These are phyloP conservation scores for Monosporascus ibericus DNA, from an alignment of 2,329 filamentous ascomycete species.

Conservation along the genomic window DNA sequence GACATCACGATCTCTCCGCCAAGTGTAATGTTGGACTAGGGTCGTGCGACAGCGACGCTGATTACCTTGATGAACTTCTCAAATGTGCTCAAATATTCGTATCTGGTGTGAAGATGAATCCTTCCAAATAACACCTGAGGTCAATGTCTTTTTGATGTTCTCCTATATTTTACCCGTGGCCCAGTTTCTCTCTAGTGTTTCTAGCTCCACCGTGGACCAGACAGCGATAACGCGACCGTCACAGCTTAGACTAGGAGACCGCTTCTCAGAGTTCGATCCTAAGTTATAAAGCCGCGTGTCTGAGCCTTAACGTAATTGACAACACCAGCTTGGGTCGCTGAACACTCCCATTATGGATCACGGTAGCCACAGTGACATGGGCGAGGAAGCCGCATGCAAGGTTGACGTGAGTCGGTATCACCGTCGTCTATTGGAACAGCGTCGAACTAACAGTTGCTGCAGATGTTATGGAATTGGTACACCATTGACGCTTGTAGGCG, in stretches of 20 bases:
- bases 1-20: no score
- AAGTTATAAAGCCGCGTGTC: no score
- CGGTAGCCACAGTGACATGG: not conserved
- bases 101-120: not conserved
- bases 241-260: no score
- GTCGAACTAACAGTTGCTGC: slow-evolving; percentile 2
- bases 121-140: not conserved
- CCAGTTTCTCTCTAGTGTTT: no score
- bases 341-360: slow-evolving; percentile 4
- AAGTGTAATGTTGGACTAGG: no score
- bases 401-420: slow-evolving; percentile 3
- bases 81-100: not conserved
- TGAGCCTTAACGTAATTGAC: not conserved
- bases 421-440: not conserved
- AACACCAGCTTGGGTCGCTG: not conserved
- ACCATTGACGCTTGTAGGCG: slow-evolving; percentile 32
- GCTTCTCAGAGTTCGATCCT: no score
- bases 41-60: not conserved
- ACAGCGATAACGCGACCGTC: no score
- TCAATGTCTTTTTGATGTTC: not conserved
- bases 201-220: no score
- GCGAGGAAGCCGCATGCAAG: slow-evolving; percentile 1
- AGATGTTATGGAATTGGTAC: slow-evolving; percentile 42
- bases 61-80: not conserved
- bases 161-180: no score